phyloP scores from a whole-genome alignment of 495 filamentous ascomycete genomes.

The Penicillium pancosmium region DNA sequence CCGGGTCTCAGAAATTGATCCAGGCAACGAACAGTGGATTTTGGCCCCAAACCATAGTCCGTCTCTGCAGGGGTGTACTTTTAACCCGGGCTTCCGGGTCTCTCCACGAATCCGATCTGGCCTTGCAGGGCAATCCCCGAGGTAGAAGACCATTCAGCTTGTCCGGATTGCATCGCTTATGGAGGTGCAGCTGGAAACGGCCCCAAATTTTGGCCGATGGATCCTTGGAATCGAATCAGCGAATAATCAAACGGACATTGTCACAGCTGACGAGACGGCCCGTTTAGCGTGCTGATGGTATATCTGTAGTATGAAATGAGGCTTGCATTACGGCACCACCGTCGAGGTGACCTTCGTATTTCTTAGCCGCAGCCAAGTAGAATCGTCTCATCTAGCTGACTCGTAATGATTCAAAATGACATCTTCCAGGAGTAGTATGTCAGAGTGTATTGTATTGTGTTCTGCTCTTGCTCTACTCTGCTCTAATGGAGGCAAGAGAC shows the following conservation, averaged over 20 bases:
- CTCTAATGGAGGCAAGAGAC: neutral
- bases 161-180: too few species aligned
- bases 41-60: neutral
- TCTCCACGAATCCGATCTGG: neutral
- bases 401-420: too few species aligned
- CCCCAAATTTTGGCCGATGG: neutral
- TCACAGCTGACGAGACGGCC: constrained; percentile 1
- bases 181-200: neutral
- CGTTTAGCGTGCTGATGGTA: constrained; percentile 3
- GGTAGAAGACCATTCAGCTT: neutral
- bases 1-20: constrained; percentile 3
- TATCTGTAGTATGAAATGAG: too few species aligned
- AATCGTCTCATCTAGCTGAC: too few species aligned
- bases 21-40: constrained; percentile 8
- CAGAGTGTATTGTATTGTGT: too few species aligned
- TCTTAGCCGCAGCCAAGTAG: neutral
- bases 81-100: neutral
- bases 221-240: neutral
- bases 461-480: too few species aligned
- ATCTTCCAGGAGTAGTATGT: too few species aligned
- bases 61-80: neutral
- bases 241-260: neutral
- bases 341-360: neutral
- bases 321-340: neutral
- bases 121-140: neutral